Evolutionary conservation across 352 stramenopile species (phyloP), one percentile per base, ranked within the genome.

Genomic region (Phytopythium chamaehyphon): DNA sequence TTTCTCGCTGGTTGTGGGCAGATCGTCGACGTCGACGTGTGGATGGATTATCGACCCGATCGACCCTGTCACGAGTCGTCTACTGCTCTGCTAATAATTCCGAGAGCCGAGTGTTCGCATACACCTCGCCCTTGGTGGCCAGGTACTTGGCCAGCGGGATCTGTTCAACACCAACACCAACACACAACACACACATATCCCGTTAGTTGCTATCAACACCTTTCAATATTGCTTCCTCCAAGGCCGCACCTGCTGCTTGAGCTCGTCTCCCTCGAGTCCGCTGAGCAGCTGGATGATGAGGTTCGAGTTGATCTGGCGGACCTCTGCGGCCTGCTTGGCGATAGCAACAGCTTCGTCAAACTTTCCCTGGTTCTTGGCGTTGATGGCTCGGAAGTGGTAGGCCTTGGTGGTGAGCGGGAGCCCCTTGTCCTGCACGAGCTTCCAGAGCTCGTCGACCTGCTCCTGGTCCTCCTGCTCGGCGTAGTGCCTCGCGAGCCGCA

Each of bases 101-200:
- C 37, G 57, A 50, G 39, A 90, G 72, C 28, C 68, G 64, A 47
- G 63, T 57, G 59, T 88, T 90, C 44, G 69, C 60, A 48, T 76
- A 80, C 63, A 94, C 83, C 10, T 92, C 79, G 38, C 83, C 83
- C 69, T 92, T 90, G 68, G 80, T 67, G 28, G 81, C 69, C 50
- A 94, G 70, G 63, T 92, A 88, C 59, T 89, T 83, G 55, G 73
- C 79, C 58, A 91, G 55, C 39, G 70, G 76, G 23, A 89, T 64
- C 77, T 88, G 62, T n/a, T n/a, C n/a, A n/a, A n/a, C n/a, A n/a
- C n/a, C n/a, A n/a, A n/a, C n/a, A n/a, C n/a, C n/a, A n/a, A n/a
- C n/a, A n/a, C n/a, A n/a, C n/a, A n/a, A n/a, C n/a, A n/a, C n/a
- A n/a, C n/a, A n/a, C n/a, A n/a, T n/a, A n/a, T n/a, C 44, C 37